Evolutionary conservation across 2,329 filamentous ascomycete genomes (phyloP), one percentile per base, ranked within the genome.

Genomic region (Fusarium sp.): DNA sequence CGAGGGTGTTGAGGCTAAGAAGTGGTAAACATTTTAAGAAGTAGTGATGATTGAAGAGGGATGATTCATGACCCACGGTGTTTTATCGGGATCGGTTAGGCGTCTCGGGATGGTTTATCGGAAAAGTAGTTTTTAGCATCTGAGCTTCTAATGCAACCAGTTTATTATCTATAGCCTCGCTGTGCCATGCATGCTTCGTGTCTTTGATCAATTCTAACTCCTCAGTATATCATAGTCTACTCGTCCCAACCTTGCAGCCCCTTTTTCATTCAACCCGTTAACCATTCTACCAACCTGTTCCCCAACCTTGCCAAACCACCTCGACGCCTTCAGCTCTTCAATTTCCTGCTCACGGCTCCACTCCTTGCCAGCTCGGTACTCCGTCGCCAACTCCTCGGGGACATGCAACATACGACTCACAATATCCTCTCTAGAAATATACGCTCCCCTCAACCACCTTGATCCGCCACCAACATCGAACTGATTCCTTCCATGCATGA

Each of bases 361-460:
- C 41, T 56, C 51, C 57, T 58, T 53, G 3, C 55, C 55, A 2
- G 64, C 70, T 8, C 74, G 70, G 33, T 73, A 72, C 50, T 72
- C 69, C 13, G 72, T 72, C 2, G 75, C 73, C 49, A 76, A 41
- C 0, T 47, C 70, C 15, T 60, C 56, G 1, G 79, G 79, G 0
- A 79, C 75, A 40, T 79, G 70, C 5, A 74, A 41, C 2, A 77
- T 76, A 30, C 73, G 76, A 61, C 82, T 84, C 12, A 74, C 44
- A 52, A 84, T 83, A 61, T 83, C 82, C 57, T 83, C 78, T 6
- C 78, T 73, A 65, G 91, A 88, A 30, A 97, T 84, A 79, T 98
- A 99, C 0, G 92, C 87, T 6, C 96, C 96, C 72, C 92, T 92
- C 56, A 98, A 80, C 92, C 93, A 97, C 53, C 95, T 84, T 65